A percentile compares a stretch with the other conserved stretches of the same genome.
Conservation (phyloP, 1,284 basidiomycete species). For the Malassezia arunalokei region DNA sequence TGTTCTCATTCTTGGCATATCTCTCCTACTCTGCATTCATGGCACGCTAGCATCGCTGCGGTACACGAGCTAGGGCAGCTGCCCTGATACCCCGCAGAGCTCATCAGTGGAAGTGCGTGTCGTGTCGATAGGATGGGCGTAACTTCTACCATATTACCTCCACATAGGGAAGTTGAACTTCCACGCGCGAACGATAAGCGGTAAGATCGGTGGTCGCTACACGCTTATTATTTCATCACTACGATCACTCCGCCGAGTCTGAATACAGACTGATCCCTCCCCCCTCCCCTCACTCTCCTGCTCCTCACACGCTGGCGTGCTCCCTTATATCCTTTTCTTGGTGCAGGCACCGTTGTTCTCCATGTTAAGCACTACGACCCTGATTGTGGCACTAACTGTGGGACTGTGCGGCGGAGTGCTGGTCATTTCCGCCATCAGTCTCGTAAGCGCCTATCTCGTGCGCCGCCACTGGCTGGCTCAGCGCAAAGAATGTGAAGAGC, state of each 20-base stretch:
- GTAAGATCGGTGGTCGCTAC: too few relatives aligned
- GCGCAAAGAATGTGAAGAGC: conserved; percentile 6
- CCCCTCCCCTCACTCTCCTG: background rate
- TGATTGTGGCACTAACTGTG: conserved; percentile 6
- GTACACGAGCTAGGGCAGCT: too few relatives aligned
- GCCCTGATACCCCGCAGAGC: too few relatives aligned
- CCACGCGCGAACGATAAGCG: too few relatives aligned
- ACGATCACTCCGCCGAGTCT: too few relatives aligned
- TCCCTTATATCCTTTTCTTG: background rate
- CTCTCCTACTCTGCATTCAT: conserved; percentile 24
- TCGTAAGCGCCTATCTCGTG: conserved; percentile 2
- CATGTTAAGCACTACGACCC: background rate
- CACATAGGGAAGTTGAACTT: too few relatives aligned
- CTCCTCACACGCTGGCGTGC: conserved; percentile 13
- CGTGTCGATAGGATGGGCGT: too few relatives aligned
- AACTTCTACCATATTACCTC: too few relatives aligned
- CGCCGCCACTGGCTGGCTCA: conserved; percentile 9
- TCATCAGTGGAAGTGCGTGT: too few relatives aligned
- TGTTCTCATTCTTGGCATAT: conserved; percentile 21
- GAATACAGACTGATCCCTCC: background rate
- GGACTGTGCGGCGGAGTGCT: conserved; percentile 10
- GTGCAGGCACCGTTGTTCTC: background rate
- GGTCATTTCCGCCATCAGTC: conserved; percentile 2
- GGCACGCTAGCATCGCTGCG: conserved; percentile 19
- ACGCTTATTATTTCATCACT: too few relatives aligned